Percentiles rank a stretch among this genome's conserved stretches.
Conservation (phyloP, 495 filamentous ascomycete species). For the Hypoxylon fuscum region DNA sequence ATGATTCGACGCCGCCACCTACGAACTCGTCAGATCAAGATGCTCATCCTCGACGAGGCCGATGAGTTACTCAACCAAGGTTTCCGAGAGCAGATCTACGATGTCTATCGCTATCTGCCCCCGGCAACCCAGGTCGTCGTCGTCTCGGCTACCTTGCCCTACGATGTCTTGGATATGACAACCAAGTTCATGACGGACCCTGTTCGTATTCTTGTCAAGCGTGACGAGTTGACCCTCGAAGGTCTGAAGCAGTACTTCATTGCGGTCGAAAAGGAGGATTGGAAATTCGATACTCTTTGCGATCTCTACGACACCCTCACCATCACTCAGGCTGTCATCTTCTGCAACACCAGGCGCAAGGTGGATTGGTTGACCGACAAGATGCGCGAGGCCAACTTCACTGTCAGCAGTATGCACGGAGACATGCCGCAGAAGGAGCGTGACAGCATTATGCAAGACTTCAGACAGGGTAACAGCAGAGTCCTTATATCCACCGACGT, state of each 20-base stretch:
- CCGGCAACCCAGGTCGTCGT: slow-evolving; percentile 98
- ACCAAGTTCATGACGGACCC: slow-evolving; percentile 99
- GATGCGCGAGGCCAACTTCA: slow-evolving; percentile 98
- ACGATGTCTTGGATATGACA: slow-evolving; percentile 98
- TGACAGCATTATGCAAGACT: slow-evolving; percentile 99
- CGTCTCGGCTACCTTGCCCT: slow-evolving; percentile 94
- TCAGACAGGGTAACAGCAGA: slow-evolving; percentile 93
- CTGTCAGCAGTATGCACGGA: slow-evolving; percentile 97
- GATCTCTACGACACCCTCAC: slow-evolving; percentile 99
- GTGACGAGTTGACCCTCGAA: slow-evolving; percentile 97
- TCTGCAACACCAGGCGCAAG: slow-evolving; percentile 99
- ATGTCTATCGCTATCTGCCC: slow-evolving; percentile 96
- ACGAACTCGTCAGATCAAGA: slow-evolving; percentile 95
- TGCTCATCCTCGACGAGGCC: slow-evolving; percentile 98
- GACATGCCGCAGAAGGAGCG: slow-evolving; percentile 99
- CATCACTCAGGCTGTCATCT: slow-evolving; percentile 99
- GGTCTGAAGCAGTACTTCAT: slow-evolving; percentile 99
- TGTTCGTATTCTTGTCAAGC: slow-evolving; percentile 98
- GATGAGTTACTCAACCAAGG: slow-evolving; percentile 91
- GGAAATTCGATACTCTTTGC: slow-evolving; percentile 99
- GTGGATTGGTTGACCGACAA: slow-evolving; percentile 99
- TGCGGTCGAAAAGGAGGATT: slow-evolving; percentile 98
- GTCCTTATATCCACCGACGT: slow-evolving; percentile 99
- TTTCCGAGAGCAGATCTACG: slow-evolving; percentile 99
- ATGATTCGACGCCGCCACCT: slow-evolving; percentile 98